A percentile compares a stretch with the other conserved stretches of the same genome.
Conservation (phyloP, 768 basidiomycete species). For the Suillus bovinus region DNA sequence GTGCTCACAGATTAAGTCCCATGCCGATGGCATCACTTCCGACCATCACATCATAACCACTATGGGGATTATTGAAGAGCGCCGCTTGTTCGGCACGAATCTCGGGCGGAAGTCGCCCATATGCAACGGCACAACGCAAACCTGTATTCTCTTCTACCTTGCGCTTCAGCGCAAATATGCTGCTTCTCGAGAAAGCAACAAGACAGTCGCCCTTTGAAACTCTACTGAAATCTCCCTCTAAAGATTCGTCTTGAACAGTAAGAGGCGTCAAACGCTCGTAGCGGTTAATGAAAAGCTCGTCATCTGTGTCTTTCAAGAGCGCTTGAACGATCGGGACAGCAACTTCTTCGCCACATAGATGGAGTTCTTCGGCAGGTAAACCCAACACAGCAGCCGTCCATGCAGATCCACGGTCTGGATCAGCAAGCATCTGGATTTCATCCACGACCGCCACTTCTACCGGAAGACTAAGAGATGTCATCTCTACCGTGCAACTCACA, state of each 20-base stretch:
- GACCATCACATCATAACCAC: slow-evolving; percentile 86
- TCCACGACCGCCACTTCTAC: slow-evolving; percentile 91
- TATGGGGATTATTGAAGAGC: slow-evolving; percentile 83
- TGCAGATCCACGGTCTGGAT: slow-evolving; percentile 70
- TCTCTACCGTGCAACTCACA: slow-evolving; percentile 91
- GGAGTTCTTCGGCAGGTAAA: slow-evolving; percentile 74
- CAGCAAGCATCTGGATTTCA: slow-evolving; percentile 95
- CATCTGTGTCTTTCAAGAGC: slow-evolving; percentile 75
- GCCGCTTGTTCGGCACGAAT: slow-evolving; percentile 89
- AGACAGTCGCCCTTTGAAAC: slow-evolving; percentile 87
- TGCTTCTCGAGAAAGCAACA: slow-evolving; percentile 77
- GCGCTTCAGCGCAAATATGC: slow-evolving; percentile 78
- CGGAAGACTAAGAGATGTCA: slow-evolving; percentile 50
- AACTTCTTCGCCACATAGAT: slow-evolving; percentile 94
- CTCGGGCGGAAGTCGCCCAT: slow-evolving; percentile 91
- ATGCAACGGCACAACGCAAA: slow-evolving; percentile 86
- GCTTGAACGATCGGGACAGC: slow-evolving; percentile 77
- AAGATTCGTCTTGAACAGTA: slow-evolving; percentile 59
- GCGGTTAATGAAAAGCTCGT: slow-evolving; percentile 75
- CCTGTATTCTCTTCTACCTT: slow-evolving; percentile 69
- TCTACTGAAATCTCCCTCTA: slow-evolving; percentile 58
- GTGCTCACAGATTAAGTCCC: slow-evolving; percentile 90
- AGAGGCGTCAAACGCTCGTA: slow-evolving; percentile 90
- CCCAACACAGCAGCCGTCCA: slow-evolving; percentile 88
- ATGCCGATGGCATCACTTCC: slow-evolving; percentile 97